Base-by-base conservation (phyloP, 164 flowering plant species). In the Houttuynia cordata region DNA sequence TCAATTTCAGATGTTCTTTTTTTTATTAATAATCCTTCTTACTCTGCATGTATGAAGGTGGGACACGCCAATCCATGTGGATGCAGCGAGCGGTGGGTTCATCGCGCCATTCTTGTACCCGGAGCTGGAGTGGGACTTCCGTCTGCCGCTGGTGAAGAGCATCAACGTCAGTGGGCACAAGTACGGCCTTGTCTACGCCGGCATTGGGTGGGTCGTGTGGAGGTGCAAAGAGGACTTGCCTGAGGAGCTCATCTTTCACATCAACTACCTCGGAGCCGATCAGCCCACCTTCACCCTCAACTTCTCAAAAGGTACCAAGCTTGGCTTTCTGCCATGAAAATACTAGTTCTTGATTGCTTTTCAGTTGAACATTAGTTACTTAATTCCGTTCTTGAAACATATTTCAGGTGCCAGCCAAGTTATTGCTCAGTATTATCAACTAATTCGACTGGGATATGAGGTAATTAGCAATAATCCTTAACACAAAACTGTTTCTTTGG, bases 221-320 rank as follows among this genome's bases (percentile, higher is more conserved):
- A 80, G 85, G 69, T 69, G 67, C 64, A 81, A 81, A 40, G 79
- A 73, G 0, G 92, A 83, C 39, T 70, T 86, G 68, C 88, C 92
- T 0, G 92, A 86, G 0, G 92, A 83, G 37, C 87, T 86, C 45
- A 66, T 83, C 59, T 85, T 85, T 69, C 88, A 81, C 53, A 85
- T 85, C 53, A 85, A 85, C 68, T 85, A 85, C 65, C 81, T 83
- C 42, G 90, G 90, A 54, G 61, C 90, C 58, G 87, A 84, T 56
- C 90, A 84, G 55, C 90, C 91, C 45, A 84, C 91, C 51, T 84
- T 83, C 69, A 85, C 91, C 47, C 86, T 85, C 63, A 85, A 85
- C 63, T 85, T 85, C 62, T 85, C 91, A 0, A 85, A 80, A 83
- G 88, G 91, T 85, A 45, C 49, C n/a, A 12, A 45, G 14, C 49